Conservation (phyloP, 495 filamentous ascomycete species). For the Daldinia grandis region DNA sequence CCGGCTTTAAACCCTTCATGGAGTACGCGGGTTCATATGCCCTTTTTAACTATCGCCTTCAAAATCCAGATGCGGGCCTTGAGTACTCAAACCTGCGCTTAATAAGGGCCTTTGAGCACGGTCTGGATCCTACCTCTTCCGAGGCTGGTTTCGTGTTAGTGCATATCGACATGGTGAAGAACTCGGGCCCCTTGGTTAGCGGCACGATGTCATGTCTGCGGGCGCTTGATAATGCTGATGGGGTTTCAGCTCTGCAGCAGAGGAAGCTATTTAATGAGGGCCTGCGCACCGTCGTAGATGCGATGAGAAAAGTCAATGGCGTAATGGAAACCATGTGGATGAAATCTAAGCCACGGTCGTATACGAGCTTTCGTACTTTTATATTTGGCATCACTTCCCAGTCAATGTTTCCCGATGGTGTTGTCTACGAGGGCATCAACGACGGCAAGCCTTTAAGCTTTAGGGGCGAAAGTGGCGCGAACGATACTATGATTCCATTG, state of each 20-base stretch:
- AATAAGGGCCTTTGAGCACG: slow-evolving; percentile 87
- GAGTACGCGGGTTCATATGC: slow-evolving; percentile 93
- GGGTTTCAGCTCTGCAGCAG: slow-evolving; percentile 22
- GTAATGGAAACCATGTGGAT: slow-evolving; percentile 92
- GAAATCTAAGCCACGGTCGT: slow-evolving; percentile 78
- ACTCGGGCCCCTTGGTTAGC: slow-evolving; percentile 74
- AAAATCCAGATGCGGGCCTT: slow-evolving; percentile 69
- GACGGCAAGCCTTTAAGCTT: slow-evolving; percentile 73
- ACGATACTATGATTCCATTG: slow-evolving; percentile 87
- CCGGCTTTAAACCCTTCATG: slow-evolving; percentile 88
- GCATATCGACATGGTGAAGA: slow-evolving; percentile 84
- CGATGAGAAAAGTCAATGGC: slow-evolving; percentile 75
- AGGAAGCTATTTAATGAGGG: slow-evolving; percentile 69
- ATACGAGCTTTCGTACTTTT: slow-evolving; percentile 88
- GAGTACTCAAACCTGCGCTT: slow-evolving; percentile 82
- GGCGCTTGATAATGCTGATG: slow-evolving; percentile 55
- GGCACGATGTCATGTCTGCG: slow-evolving; percentile 72
- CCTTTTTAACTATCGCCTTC: slow-evolving; percentile 85
- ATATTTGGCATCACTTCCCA: slow-evolving; percentile 92
- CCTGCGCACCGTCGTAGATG: slow-evolving; percentile 65
- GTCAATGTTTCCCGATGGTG: slow-evolving; percentile 89
- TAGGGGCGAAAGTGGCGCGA: slow-evolving; percentile 88
- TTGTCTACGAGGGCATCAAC: slow-evolving; percentile 83
- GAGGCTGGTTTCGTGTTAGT: slow-evolving; percentile 91
- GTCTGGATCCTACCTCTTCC: slow-evolving; percentile 83